A percentile compares a stretch with the other conserved stretches of the same genome.
phyloP scores from a whole-genome alignment of 2,329 filamentous ascomycete species.

The Penicillium palitans region DNA sequence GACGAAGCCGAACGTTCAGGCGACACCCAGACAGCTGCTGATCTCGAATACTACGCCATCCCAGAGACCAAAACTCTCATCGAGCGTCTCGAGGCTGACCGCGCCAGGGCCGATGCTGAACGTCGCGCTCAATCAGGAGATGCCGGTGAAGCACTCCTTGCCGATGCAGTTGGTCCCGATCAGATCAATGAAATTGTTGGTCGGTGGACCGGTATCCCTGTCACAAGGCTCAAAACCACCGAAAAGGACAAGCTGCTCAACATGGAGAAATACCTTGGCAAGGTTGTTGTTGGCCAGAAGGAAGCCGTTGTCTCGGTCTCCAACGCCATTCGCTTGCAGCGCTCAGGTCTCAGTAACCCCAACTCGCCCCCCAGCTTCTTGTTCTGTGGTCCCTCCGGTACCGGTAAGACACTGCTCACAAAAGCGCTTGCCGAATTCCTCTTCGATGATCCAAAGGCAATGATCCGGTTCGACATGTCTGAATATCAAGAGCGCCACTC shows the following conservation, averaged over 20 bases:
- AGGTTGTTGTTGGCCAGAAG: conserved; percentile 87
- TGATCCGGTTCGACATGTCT: conserved; percentile 99
- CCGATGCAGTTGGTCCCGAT: conserved; percentile 91
- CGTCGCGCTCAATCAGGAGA: conserved; percentile 57
- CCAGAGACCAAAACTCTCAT: conserved; percentile 85
- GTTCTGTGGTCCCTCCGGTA: conserved; percentile 97
- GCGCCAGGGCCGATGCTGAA: conserved; percentile 73
- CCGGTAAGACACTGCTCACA: conserved; percentile 94
- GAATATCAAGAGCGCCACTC: conserved; percentile 98
- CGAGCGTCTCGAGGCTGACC: conserved; percentile 75
- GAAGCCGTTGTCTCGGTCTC: conserved; percentile 92
- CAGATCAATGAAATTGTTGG: conserved; percentile 99
- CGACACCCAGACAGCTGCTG: conserved; percentile 83
- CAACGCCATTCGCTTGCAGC: conserved; percentile 92
- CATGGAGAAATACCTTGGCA: conserved; percentile 85
- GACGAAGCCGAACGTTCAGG: conserved; percentile 88
- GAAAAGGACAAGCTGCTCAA: conserved; percentile 98
- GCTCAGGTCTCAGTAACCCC: conserved; percentile 90
- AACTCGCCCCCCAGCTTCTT: conserved; percentile 98
- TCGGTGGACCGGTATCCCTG: conserved; percentile 96
- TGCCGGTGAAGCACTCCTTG: conserved; percentile 71
- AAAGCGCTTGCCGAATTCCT: conserved; percentile 97
- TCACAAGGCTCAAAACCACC: conserved; percentile 87
- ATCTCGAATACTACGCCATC: conserved; percentile 96
- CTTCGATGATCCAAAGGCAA: conserved; percentile 93